Evolutionary conservation across 2,329 filamentous ascomycete species (phyloP).

Genomic region (Podosphaera fusca): DNA sequence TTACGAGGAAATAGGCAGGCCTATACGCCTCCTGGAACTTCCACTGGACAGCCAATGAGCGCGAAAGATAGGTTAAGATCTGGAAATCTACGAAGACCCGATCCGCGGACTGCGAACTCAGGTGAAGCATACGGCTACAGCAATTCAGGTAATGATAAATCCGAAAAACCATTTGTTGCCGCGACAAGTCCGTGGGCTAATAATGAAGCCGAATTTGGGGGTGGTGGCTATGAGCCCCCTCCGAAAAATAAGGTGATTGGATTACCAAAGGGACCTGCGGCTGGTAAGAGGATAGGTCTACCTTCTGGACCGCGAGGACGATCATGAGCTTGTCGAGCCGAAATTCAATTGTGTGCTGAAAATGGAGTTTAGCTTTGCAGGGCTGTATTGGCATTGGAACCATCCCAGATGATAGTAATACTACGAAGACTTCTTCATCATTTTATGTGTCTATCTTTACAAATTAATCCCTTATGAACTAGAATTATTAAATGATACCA

Average conservation of each 20-base stretch:
- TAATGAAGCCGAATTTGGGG: conserved; percentile 20
- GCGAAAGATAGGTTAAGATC: conserved; percentile 62
- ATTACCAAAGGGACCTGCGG: conserved; percentile 22
- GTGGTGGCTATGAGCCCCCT: conserved; percentile 18
- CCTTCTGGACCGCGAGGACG: conserved; percentile 11
- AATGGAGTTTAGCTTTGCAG: background rate
- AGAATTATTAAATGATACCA: background rate
- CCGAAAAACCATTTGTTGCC: conserved; percentile 21
- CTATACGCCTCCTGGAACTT: conserved; percentile 5
- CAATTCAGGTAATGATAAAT: conserved; percentile 4
- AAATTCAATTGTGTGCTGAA: background rate
- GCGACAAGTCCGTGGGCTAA: conserved; percentile 26
- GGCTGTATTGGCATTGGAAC: background rate
- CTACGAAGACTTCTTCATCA: background rate
- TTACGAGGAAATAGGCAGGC: conserved; percentile 16
- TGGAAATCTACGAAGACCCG: conserved; percentile 10
- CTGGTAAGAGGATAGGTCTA: conserved; percentile 9
- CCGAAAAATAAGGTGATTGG: conserved; percentile 19
- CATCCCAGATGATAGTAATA: background rate
- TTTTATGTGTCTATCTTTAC: background rate
- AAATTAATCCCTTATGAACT: background rate
- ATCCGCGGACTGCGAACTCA: conserved; percentile 4
- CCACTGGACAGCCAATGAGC: conserved; percentile 1
- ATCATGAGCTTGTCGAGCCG: conserved; percentile 5
- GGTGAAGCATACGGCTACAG: conserved; percentile 5